These are phyloP conservation scores for Paramecium tetraurelia DNA, from an alignment of 73 alveolate genomes.

Conservation along the genomic window DNA sequence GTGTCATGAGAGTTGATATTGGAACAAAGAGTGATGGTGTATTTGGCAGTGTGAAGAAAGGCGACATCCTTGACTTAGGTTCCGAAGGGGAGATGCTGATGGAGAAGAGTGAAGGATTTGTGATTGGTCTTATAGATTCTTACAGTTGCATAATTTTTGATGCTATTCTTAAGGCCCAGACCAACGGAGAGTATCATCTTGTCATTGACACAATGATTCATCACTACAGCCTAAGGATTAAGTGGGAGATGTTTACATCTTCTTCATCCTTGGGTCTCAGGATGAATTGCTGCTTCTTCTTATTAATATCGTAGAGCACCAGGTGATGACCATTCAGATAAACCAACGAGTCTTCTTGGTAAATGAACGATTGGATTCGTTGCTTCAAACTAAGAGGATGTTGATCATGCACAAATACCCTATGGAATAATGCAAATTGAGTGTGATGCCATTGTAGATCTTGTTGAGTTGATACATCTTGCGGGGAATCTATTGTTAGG, in stretches of 20 bases:
- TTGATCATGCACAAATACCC: background rate
- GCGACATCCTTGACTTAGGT: background rate
- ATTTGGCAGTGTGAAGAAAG: slow-evolving; percentile 21
- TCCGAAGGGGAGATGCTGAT: slow-evolving; percentile 23
- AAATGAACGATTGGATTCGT: background rate
- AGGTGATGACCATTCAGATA: slow-evolving; percentile 24
- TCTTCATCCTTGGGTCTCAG: slow-evolving; percentile 29
- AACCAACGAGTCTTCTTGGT: background rate
- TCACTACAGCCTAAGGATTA: background rate
- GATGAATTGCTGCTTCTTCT: slow-evolving; percentile 7
- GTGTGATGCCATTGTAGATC: background rate
- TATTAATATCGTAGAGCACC: background rate
- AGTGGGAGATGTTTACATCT: background rate
- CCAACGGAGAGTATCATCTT: background rate
- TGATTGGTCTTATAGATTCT: slow-evolving; percentile 33
- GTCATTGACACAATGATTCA: slow-evolving; percentile 25
- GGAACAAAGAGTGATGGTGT: background rate
- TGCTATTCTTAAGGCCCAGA: background rate
- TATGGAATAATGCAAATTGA: background rate
- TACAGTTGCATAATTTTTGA: slow-evolving; percentile 49
- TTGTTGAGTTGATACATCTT: background rate
- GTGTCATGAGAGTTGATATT: background rate
- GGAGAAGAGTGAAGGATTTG: slow-evolving; percentile 12
- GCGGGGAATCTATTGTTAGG: background rate
- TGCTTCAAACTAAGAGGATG: background rate